phyloP scores from a whole-genome alignment of 176 grass and related monocot genomes.

The Avena insularis region DNA sequence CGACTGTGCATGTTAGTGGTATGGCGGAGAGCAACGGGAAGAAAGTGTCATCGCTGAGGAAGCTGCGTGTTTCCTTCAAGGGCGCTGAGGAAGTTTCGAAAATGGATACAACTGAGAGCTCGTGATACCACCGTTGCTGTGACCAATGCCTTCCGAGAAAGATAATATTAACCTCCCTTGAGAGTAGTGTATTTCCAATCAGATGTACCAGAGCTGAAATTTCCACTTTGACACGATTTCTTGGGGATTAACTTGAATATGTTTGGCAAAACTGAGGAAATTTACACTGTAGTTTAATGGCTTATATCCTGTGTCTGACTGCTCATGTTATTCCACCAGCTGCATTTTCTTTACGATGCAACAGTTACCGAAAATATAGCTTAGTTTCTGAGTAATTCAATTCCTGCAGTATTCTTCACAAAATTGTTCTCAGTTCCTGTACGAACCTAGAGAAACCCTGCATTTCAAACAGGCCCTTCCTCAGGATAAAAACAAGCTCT shows the following conservation, averaged over 20 bases:
- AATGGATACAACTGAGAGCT: slow-evolving; percentile 64
- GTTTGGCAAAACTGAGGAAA: background rate
- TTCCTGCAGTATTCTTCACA: background rate
- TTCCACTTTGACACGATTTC: background rate
- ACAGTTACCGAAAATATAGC: background rate
- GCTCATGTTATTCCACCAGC: slow-evolving; percentile 1
- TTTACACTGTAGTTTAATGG: background rate
- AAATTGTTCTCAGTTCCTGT: background rate
- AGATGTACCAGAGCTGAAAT: slow-evolving; percentile 1
- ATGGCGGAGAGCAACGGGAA: slow-evolving; percentile 71
- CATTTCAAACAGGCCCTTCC: background rate
- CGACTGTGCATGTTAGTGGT: slow-evolving; percentile 69
- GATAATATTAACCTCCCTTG: slow-evolving; percentile 31
- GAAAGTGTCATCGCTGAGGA: slow-evolving; percentile 74
- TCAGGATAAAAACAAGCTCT: background rate
- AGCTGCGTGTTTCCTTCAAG: slow-evolving; percentile 79
- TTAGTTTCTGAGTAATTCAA: background rate
- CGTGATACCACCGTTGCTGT: slow-evolving; percentile 22
- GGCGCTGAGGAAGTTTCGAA: slow-evolving; percentile 47
- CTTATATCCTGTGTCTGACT: background rate
- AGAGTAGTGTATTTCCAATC: slow-evolving; percentile 31
- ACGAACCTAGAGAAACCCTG: background rate
- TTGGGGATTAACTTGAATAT: background rate
- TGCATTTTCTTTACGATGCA: background rate
- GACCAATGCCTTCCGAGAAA: slow-evolving; percentile 15